Evolutionary conservation across 257 asterid genomes (phyloP).

Genomic region (Jasminum sambac): DNA sequence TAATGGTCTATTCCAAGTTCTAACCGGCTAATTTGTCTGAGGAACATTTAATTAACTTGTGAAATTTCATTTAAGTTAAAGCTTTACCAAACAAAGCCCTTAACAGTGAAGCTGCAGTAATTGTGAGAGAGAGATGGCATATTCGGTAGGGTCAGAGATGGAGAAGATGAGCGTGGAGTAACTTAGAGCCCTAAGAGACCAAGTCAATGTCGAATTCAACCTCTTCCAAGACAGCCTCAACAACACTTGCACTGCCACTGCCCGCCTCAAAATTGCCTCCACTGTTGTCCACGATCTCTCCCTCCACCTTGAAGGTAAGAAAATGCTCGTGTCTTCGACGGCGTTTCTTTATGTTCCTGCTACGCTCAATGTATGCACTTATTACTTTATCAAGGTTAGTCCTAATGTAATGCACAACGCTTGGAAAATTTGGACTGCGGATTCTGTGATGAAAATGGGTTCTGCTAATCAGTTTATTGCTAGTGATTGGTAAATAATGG

Average conservation of each 20-base stretch:
- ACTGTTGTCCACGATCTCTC: conserved; percentile 80
- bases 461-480: not conserved
- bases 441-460: not conserved
- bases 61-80: not conserved
- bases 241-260: conserved; percentile 78
- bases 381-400: conserved; percentile 83
- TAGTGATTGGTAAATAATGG: not conserved
- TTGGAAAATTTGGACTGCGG: not conserved
- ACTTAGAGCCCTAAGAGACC: conserved; percentile 74
- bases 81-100: not conserved
- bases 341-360: conserved; percentile 91
- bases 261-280: conserved; percentile 81
- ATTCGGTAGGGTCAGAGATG: conserved; percentile 49
- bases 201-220: conserved; percentile 75
- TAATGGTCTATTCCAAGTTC: too few relatives aligned
- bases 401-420: not conserved
- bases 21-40: too few relatives aligned
- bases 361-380: conserved; percentile 85
- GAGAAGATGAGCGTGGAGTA: conserved; percentile 79
- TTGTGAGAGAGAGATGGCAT: conserved; percentile 32
- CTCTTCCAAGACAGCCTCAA: conserved; percentile 82
- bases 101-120: not conserved
- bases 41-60: too few relatives aligned
- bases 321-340: conserved; percentile 82
- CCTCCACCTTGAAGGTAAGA: conserved; percentile 83